Evolutionary conservation across 1,284 basidiomycete genomes (phyloP).

Genomic region (Pseudozyma sp.): DNA sequence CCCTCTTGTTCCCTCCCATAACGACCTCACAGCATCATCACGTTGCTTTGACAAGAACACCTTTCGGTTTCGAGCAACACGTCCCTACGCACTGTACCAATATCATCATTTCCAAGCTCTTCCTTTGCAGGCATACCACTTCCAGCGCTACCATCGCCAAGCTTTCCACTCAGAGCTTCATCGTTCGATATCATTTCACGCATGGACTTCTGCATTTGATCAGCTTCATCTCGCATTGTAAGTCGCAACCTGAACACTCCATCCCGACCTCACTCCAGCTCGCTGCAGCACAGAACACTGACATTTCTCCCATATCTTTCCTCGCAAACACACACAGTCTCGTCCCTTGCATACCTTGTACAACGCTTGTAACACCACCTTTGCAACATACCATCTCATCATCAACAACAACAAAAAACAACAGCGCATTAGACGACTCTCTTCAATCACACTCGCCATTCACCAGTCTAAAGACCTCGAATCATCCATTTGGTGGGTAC

Average conservation of each 20-base stretch:
- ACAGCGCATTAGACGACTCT: constrained; percentile 23
- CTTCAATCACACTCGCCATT: neutral
- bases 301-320: constrained; percentile 5
- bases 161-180: constrained; percentile 17
- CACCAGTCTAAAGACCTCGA: neutral
- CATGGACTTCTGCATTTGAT: constrained; percentile 42
- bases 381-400: constrained; percentile 25
- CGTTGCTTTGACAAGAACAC: constrained; percentile 17
- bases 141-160: constrained; percentile 35
- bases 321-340: constrained; percentile 11
- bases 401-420: neutral
- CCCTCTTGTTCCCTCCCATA: neutral
- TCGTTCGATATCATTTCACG: constrained; percentile 20
- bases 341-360: constrained; percentile 48
- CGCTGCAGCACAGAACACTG: constrained; percentile 2
- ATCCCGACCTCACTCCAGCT: neutral
- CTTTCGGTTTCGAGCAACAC: constrained; percentile 1
- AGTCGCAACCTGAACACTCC: neutral
- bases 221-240: constrained; percentile 34
- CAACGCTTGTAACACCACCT: constrained; percentile 50
- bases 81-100: constrained; percentile 25
- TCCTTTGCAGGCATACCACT: constrained; percentile 20
- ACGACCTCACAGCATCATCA: neutral
- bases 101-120: constrained; percentile 11
- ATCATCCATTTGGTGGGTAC: neutral